Percentiles rank a stretch among this genome's conserved stretches.
These are phyloP conservation scores for Fusarium cyanostomum DNA, from an alignment of 2,329 filamentous ascomycete species.

Conservation along the genomic window DNA sequence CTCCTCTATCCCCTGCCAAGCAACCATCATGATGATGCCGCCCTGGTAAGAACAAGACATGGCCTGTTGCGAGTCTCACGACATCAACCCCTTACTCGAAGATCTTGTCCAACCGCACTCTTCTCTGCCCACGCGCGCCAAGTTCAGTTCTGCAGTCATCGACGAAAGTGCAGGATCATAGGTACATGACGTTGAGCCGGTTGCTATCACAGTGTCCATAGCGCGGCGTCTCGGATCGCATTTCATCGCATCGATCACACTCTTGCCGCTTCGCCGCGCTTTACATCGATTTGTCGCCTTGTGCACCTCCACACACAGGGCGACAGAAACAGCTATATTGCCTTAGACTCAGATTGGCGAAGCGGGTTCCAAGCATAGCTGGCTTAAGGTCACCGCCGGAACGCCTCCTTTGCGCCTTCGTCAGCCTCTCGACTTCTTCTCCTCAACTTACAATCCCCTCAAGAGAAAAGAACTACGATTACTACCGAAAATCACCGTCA, in stretches of 20 bases:
- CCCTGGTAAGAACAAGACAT: conserved; percentile 27
- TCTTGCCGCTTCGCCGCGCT: conserved; percentile 7
- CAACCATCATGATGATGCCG: conserved; percentile 28
- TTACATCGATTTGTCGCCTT: conserved; percentile 19
- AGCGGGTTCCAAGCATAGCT: conserved; percentile 13
- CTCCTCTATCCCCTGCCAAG: conserved; percentile 13
- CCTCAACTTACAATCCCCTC: neutral
- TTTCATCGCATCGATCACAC: conserved; percentile 24
- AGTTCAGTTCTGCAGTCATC: conserved; percentile 14
- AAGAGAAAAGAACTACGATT: conserved; percentile 3
- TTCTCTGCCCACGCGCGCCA: conserved; percentile 1
- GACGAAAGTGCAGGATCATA: conserved; percentile 15
- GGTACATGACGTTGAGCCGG: conserved; percentile 31
- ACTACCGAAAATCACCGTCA: conserved; percentile 12
- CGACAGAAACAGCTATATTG: conserved; percentile 32
- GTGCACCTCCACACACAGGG: conserved; percentile 23
- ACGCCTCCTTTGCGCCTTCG: conserved; percentile 20
- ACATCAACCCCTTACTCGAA: conserved; percentile 26
- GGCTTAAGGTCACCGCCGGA: conserved; percentile 4
- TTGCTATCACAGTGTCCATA: conserved; percentile 32
- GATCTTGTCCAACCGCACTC: conserved; percentile 34
- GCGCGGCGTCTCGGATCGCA: conserved; percentile 33
- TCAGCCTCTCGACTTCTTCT: neutral
- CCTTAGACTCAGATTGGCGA: conserved; percentile 23
- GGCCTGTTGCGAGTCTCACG: conserved; percentile 19